phyloP scores from a whole-genome alignment of 768 basidiomycete species.

The Leucocoprinus sp. region DNA sequence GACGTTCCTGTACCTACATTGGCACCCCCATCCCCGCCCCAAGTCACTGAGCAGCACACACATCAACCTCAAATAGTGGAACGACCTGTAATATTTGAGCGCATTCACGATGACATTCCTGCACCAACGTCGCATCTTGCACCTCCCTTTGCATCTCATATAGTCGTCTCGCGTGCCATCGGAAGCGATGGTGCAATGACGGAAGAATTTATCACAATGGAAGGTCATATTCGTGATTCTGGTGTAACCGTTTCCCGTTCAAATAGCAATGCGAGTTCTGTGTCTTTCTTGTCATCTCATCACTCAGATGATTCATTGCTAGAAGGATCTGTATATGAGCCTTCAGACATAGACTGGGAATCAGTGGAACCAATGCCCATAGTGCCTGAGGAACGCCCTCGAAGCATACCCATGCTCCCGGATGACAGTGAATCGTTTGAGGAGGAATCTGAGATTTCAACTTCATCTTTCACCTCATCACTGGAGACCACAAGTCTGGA shows the following conservation, averaged over 20 bases:
- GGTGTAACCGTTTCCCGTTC: constrained; percentile 26
- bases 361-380: constrained; percentile 1
- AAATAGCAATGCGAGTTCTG: constrained; percentile 33
- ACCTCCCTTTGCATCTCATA: constrained; percentile 5
- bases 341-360: constrained; percentile 2
- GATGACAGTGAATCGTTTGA: background rate
- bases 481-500: constrained; percentile 8
- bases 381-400: constrained; percentile 1
- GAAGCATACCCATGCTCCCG: background rate
- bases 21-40: constrained; percentile 3
- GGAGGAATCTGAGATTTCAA: constrained; percentile 6
- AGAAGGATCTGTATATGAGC: constrained; percentile 19
- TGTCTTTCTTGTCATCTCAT: constrained; percentile 46
- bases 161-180: constrained; percentile 32
- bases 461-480: constrained; percentile 9
- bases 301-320: constrained; percentile 65
- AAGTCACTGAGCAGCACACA: background rate
- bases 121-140: constrained; percentile 4
- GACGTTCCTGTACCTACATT: background rate
- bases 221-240: constrained; percentile 18
- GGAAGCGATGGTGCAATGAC: constrained; percentile 30
- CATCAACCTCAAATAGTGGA: background rate
- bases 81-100: constrained; percentile 1
- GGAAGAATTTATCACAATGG: constrained; percentile 5
- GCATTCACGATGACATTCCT: constrained; percentile 3